Evolutionary conservation across 2,329 filamentous ascomycete species (phyloP), one percentile per base, ranked within the genome.

Genomic region (Alternaria infectoria): DNA sequence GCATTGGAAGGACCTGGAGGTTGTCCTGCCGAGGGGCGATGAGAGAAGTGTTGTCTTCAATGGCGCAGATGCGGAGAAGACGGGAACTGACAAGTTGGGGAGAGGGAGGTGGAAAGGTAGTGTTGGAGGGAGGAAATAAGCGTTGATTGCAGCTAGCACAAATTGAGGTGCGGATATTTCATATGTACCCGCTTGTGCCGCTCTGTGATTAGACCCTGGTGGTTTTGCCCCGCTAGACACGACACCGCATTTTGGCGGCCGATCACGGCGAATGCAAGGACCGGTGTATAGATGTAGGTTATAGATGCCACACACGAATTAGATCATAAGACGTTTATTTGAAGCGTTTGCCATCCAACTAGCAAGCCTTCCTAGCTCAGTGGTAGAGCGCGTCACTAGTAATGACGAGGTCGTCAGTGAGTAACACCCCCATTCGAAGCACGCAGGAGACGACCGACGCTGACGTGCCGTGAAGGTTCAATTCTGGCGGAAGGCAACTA

Each of bases 1-100:
- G 10, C 77, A 80, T 1, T 88, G 86, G 84, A 81, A 79, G 19
- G 80, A 83, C 2, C 49, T 88, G 13, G 79, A 81, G 54, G 73
- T 88, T 40, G 80, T 88, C 54, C 66, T 88, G 62, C 86, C 86
- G 3, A 71, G 81, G 21, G 85, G 84, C 0, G 86, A 88, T 72
- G 62, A 70, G 45, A 78, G 86, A 43, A 47, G 64, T 68, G 63
- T 82, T 66, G 17, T 72, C 66, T 63, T 76, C 10, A 68, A 72
- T 49, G 57, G 45, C 13, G 25, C 17, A 6, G 30, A 36, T n/a
- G 60, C 60, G 15, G 60, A 26, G 25, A 54, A 50, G 23, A 45
- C 10, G 12, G 49, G 45, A 10, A 23, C 26, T 12, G 56, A 59
- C 25, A 45, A 21, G 25, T n/a, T 30, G 11, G 49, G 56, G 4